phyloP scores from a whole-genome alignment of 2,329 filamentous ascomycete species.

The Elsinoe ampelina region DNA sequence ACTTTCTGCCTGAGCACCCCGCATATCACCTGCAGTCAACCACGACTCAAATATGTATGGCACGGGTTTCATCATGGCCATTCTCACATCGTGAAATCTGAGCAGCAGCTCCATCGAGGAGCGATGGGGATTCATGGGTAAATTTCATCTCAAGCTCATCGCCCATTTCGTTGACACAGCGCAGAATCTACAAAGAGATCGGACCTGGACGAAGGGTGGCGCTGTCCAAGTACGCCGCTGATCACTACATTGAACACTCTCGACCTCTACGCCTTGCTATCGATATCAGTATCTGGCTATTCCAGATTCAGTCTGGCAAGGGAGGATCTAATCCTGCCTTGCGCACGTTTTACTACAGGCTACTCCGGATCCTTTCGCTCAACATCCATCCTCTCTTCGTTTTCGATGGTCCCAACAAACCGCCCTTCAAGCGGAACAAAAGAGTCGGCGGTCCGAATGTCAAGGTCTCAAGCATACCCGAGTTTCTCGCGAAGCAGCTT shows the following conservation, averaged over 20 bases:
- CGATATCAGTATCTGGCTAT: conserved; percentile 95
- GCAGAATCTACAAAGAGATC: conserved; percentile 82
- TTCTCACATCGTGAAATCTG: background rate
- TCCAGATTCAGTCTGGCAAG: conserved; percentile 77
- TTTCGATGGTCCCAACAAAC: conserved; percentile 79
- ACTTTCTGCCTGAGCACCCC: background rate
- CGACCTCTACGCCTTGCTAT: conserved; percentile 79
- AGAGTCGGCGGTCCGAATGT: conserved; percentile 49
- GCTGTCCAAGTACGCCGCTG: conserved; percentile 70
- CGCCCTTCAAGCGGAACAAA: conserved; percentile 81
- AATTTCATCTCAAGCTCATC: background rate
- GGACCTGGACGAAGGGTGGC: conserved; percentile 70
- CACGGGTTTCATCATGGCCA: background rate
- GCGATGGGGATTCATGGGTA: conserved; percentile 24
- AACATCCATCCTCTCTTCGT: conserved; percentile 85
- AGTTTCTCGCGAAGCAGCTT: conserved; percentile 71
- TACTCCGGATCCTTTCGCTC: conserved; percentile 64
- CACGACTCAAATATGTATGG: background rate
- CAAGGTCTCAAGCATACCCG: conserved; percentile 56
- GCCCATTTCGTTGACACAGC: conserved; percentile 18
- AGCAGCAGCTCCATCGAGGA: background rate
- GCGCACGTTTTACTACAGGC: conserved; percentile 84
- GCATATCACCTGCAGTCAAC: background rate
- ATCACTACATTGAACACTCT: conserved; percentile 60
- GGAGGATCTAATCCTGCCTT: conserved; percentile 84